These are phyloP conservation scores for Pseudoneurospora amorphoporcata DNA, from an alignment of 495 filamentous ascomycete genomes.

Conservation along the genomic window DNA sequence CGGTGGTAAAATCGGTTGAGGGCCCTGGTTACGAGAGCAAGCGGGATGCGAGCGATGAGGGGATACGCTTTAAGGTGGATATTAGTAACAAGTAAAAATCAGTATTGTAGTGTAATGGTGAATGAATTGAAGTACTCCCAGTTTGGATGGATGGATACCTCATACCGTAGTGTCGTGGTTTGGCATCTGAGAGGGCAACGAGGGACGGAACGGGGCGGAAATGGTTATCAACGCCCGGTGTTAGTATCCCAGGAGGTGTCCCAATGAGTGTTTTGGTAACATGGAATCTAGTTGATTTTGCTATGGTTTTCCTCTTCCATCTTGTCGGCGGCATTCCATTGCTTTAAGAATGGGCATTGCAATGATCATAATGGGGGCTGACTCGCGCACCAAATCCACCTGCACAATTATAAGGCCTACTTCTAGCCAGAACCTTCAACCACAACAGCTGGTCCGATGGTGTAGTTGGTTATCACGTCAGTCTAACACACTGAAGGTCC, in stretches of 20 bases:
- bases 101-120: neutral
- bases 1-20: neutral
- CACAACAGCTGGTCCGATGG: neutral
- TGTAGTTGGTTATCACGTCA: neutral
- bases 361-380: neutral
- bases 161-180: too few species aligned
- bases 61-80: neutral
- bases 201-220: too few species aligned
- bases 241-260: too few species aligned
- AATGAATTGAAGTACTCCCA: neutral
- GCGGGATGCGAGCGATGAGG: neutral
- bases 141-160: neutral
- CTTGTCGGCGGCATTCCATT: too few species aligned
- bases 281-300: too few species aligned
- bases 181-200: neutral
- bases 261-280: too few species aligned
- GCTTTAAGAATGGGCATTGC: too few species aligned
- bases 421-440: neutral
- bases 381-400: neutral
- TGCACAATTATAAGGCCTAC: neutral
- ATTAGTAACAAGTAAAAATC: neutral
- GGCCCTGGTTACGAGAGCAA: neutral
- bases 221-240: too few species aligned
- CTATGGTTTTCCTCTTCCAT: too few species aligned
- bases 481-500: neutral